Percentiles rank a stretch among this genome's conserved stretches.
These are phyloP conservation scores for Alternaria angustiovoidea DNA, from an alignment of 2,329 filamentous ascomycete genomes.

Conservation along the genomic window DNA sequence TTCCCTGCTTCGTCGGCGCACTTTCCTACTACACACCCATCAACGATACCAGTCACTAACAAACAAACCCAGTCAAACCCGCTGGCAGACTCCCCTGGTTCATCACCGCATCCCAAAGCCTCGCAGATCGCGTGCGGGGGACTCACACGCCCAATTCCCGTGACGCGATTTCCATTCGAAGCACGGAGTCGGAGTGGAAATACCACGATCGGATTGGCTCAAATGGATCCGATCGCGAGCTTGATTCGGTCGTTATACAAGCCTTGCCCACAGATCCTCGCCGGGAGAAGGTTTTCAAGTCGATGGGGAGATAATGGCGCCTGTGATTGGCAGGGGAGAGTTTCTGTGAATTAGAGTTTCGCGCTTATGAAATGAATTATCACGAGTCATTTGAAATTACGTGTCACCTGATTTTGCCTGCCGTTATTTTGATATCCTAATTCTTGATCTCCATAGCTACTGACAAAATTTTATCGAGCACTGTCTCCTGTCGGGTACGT, in stretches of 20 bases:
- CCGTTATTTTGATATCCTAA: background rate
- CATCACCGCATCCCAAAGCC: conserved; percentile 34
- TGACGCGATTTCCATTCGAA: conserved; percentile 32
- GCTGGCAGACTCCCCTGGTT: conserved; percentile 16
- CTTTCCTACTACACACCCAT: background rate
- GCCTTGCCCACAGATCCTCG: conserved; percentile 34
- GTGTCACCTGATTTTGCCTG: background rate
- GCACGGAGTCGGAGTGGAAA: conserved; percentile 34
- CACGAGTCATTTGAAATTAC: conserved; percentile 2
- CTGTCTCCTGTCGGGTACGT: background rate
- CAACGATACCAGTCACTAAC: background rate
- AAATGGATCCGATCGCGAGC: conserved; percentile 38
- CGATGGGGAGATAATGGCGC: conserved; percentile 13
- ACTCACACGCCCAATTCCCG: conserved; percentile 23
- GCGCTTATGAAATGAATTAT: background rate
- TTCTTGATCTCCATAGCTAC: background rate
- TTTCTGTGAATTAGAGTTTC: conserved; percentile 2
- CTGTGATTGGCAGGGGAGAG: conserved; percentile 1
- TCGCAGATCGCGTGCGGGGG: conserved; percentile 34
- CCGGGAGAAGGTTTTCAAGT: conserved; percentile 40
- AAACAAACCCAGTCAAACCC: conserved; percentile 36
- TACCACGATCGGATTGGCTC: conserved; percentile 37
- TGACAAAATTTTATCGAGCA: background rate
- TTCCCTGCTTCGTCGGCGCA: background rate
- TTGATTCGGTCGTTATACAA: conserved; percentile 37